Evolutionary conservation across 2,329 filamentous ascomycete species (phyloP), one percentile per base, ranked within the genome.

Genomic region (Neurospora sp.): DNA sequence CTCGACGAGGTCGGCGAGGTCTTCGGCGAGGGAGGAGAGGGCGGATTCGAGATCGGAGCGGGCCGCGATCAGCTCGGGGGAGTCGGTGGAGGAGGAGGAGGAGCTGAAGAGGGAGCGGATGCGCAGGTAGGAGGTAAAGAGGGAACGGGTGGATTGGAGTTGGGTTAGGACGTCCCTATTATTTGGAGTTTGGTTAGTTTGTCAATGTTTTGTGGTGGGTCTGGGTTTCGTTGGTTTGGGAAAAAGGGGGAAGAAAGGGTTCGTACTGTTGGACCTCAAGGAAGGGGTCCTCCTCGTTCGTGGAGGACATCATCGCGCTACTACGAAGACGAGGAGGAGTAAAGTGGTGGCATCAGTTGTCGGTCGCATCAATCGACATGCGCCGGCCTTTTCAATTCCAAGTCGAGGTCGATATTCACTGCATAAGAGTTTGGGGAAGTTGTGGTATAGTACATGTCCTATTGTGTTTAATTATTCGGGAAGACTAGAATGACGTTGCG

Each of bases 51-150:
- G 89, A 74, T 94, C 91, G 69, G 86, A 79, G 69, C 90, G 87
- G 66, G 91, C 95, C 68, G 91, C 89, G 77, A 92, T 88, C 71
- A 99, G 92, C 79, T 99, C 96, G 12, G 93, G 93, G 19, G 92
- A 94, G 52, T 62, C 52, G 28, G 52, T 36, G 52, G 23, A 8
- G 8, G 52, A 62, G 62, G 85, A 84, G 15, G 89, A 82, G 8
- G 88, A 86, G 52, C 89, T 90, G 71, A 90, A 87, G 36, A 97
- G 90, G 66, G 93, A 96, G 77, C 93, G 92, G 82, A 99, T 99
- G 78, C 96, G 95, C 62, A 97, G 87, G 83, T 97, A 99, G 17
- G 94, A 97, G 73, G 92, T 90, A 85, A 97, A 97, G 70, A 97
- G 89, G 68, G 94, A 90, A 10, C 95, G 91, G 68, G 92, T 91